Conservation (phyloP, 2,329 filamentous ascomycete species). For the Trichoderma koningii region DNA sequence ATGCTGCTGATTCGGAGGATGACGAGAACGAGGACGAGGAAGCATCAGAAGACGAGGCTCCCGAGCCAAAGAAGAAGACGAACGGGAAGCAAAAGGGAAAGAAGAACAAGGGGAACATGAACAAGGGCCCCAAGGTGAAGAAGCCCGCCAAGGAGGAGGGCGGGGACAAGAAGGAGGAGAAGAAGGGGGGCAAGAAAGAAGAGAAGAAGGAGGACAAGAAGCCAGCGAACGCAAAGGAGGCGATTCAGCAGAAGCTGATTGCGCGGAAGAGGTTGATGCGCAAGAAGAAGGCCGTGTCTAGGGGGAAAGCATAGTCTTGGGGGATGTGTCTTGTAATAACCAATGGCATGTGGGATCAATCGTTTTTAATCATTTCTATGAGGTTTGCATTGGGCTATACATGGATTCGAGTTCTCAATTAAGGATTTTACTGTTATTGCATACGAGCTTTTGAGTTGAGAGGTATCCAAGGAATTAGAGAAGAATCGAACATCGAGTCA, state of each 20-base stretch:
- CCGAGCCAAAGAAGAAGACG: constrained; percentile 34
- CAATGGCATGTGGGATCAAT: background rate
- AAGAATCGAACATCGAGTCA: background rate
- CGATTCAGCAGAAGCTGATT: constrained; percentile 73
- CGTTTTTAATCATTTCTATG: background rate
- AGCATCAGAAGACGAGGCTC: constrained; percentile 36
- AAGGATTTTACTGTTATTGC: background rate
- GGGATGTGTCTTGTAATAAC: background rate
- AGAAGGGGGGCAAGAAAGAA: constrained; percentile 38
- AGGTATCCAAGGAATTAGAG: background rate
- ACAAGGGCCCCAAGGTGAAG: constrained; percentile 31
- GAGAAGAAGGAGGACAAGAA: constrained; percentile 37
- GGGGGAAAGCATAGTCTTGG: constrained; percentile 37
- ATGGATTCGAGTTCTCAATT: constrained; percentile 1
- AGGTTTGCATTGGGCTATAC: background rate
- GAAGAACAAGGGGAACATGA: constrained; percentile 23
- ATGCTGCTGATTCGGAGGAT: background rate
- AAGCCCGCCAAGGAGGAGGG: constrained; percentile 32
- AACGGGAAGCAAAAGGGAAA: constrained; percentile 3
- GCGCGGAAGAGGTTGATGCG: constrained; percentile 80
- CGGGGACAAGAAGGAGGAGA: constrained; percentile 34
- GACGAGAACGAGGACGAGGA: constrained; percentile 25
- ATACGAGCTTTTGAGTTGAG: constrained; percentile 7
- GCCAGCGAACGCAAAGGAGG: constrained; percentile 42
- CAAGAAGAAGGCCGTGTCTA: constrained; percentile 60